Conservation (phyloP, 768 basidiomycete genomes). For the Sistotremastrum suecicum region DNA sequence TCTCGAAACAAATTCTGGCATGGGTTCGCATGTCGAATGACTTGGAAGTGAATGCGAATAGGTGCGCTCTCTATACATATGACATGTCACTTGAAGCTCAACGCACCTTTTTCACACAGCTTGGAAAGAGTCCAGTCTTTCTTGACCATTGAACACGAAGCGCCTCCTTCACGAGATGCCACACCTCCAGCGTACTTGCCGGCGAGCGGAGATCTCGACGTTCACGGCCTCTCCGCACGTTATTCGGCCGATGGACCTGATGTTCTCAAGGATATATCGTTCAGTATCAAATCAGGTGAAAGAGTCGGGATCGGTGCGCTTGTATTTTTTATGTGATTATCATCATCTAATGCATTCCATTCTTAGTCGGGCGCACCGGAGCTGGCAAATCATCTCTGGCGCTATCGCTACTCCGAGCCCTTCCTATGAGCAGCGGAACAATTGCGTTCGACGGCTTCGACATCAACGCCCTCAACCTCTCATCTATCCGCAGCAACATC, state of each 20-base stretch:
- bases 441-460: constrained; percentile 18
- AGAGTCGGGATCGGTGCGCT: constrained; percentile 22
- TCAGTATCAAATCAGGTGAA: constrained; percentile 23
- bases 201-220: constrained; percentile 36
- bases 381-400: constrained; percentile 14
- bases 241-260: constrained; percentile 36
- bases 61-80: constrained; percentile 6
- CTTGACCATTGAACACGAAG: constrained; percentile 46
- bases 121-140: constrained; percentile 29
- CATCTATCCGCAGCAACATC: constrained; percentile 22
- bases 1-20: constrained; percentile 6
- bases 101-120: no score
- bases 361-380: constrained; percentile 19
- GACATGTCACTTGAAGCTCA: background rate
- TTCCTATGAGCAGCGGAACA: constrained; percentile 17
- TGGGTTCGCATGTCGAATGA: constrained; percentile 8
- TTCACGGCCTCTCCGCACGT: constrained; percentile 40
- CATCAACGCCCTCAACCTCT: constrained; percentile 24
- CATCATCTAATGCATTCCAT: background rate
- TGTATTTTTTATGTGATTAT: constrained; percentile 3
- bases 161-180: constrained; percentile 22
- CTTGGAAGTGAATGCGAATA: constrained; percentile 5
- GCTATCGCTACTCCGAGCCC: constrained; percentile 19
- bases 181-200: constrained; percentile 58
- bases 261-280: constrained; percentile 31